phyloP scores from a whole-genome alignment of 257 asterid species.

The Forsythia suspensa region DNA sequence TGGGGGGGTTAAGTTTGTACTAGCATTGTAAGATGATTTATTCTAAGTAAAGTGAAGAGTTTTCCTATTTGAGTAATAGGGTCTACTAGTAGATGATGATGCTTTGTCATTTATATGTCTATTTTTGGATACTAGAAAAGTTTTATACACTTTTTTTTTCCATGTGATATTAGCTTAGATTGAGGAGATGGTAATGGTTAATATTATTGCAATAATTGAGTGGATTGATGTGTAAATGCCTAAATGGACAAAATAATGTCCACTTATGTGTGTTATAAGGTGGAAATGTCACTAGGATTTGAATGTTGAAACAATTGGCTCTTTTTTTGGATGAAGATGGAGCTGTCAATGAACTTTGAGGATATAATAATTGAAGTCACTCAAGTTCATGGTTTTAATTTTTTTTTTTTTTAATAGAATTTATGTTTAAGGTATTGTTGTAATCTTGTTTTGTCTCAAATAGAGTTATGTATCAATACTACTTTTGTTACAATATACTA shows the following conservation, averaged over 20 bases:
- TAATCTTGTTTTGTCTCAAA: not conserved
- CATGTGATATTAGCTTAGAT: constrained; percentile 24
- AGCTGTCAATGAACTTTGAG: not conserved
- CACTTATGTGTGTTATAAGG: not conserved
- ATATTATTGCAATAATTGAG: constrained; percentile 30
- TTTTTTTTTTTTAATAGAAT: not conserved
- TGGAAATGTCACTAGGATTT: not conserved
- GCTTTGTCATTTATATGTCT: constrained; percentile 22
- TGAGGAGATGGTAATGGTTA: constrained; percentile 12
- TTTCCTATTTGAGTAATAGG: constrained; percentile 18
- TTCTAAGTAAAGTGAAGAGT: constrained; percentile 11
- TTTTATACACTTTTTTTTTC: constrained; percentile 13
- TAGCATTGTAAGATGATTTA: constrained; percentile 13
- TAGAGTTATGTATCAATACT: not conserved
- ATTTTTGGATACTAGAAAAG: constrained; percentile 12
- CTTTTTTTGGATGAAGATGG: not conserved
- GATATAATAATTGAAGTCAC: not conserved
- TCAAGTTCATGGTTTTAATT: not conserved
- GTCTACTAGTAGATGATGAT: constrained; percentile 24
- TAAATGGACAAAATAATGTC: constrained; percentile 9
- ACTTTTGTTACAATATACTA: too few species aligned
- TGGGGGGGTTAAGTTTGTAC: constrained; percentile 2
- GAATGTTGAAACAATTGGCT: not conserved
- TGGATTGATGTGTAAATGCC: not conserved
- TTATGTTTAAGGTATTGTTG: not conserved